Conservation (phyloP, 2,329 filamentous ascomycete species). For the Pseudogymnoascus sp. region DNA sequence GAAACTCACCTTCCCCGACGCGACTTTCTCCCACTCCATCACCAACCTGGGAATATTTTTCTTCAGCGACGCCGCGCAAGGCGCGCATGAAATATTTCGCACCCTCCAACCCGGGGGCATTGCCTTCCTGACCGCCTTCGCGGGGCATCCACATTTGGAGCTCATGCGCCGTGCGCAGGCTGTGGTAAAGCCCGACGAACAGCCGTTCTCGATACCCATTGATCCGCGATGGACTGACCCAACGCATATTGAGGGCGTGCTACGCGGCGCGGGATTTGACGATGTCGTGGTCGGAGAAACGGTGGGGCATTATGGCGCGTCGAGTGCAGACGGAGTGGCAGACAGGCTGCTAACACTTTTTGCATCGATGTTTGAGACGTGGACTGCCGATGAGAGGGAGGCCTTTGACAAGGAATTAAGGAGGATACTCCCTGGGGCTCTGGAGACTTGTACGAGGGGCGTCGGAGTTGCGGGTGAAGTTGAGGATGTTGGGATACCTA, state of each 20-base stretch:
- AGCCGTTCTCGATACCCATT: not conserved
- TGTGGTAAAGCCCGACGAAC: not conserved
- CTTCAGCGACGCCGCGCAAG: conserved; percentile 26
- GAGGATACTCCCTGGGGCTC: not conserved
- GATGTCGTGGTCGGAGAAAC: not conserved
- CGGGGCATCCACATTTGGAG: not conserved
- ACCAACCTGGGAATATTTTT: conserved; percentile 35
- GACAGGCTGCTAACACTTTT: not conserved
- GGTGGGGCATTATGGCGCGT: not conserved
- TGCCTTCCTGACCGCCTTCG: conserved; percentile 28
- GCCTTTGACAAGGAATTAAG: not conserved
- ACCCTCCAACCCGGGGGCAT: conserved; percentile 31
- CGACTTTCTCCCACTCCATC: conserved; percentile 31
- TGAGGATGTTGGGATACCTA: not conserved
- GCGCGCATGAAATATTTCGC: conserved; percentile 31
- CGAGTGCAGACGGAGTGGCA: not conserved
- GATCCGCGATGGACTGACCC: not conserved
- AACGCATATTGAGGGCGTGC: not conserved
- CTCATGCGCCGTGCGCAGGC: not conserved
- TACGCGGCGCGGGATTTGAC: not conserved
- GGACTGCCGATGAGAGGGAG: not conserved
- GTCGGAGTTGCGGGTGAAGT: not conserved
- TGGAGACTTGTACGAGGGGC: not conserved
- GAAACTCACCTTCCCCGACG: conserved; percentile 22
- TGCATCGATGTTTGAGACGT: not conserved